phyloP scores from a whole-genome alignment of 2,329 filamentous ascomycete species.

The Aureobasidium musti region DNA sequence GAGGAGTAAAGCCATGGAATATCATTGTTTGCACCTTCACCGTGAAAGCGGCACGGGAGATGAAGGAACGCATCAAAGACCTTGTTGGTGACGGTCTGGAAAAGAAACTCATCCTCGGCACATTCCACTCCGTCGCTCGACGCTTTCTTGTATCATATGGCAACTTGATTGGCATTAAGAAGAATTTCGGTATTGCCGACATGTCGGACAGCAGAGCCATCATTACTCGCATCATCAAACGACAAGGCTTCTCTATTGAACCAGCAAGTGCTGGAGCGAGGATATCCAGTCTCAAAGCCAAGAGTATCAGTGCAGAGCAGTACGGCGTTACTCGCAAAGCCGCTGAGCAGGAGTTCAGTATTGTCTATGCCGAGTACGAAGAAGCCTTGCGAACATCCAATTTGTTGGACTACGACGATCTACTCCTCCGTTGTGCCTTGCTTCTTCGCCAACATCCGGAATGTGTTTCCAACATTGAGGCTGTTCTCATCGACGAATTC shows the following conservation, averaged over 20 bases:
- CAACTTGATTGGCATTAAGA: conserved; percentile 74
- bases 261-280: conserved; percentile 69
- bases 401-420: conserved; percentile 90
- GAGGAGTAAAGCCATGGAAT: conserved; percentile 75
- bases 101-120: conserved; percentile 79
- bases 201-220: conserved; percentile 77
- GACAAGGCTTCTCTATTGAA: conserved; percentile 63
- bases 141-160: conserved; percentile 85
- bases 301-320: conserved; percentile 53
- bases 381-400: conserved; percentile 72
- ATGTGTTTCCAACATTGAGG: conserved; percentile 86
- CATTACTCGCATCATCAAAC: conserved; percentile 77
- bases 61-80: conserved; percentile 82
- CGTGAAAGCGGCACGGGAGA: conserved; percentile 89
- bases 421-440: conserved; percentile 79
- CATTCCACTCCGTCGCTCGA: conserved; percentile 90
- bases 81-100: conserved; percentile 78
- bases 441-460: conserved; percentile 71
- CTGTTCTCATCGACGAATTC: conserved; percentile 94
- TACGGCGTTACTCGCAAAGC: conserved; percentile 47
- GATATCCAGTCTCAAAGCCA: conserved; percentile 67
- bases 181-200: conserved; percentile 90
- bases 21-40: conserved; percentile 97
- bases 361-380: conserved; percentile 74
- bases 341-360: conserved; percentile 64